phyloP scores from a whole-genome alignment of 2,329 filamentous ascomycete species.

The Fusarium nelsonii region DNA sequence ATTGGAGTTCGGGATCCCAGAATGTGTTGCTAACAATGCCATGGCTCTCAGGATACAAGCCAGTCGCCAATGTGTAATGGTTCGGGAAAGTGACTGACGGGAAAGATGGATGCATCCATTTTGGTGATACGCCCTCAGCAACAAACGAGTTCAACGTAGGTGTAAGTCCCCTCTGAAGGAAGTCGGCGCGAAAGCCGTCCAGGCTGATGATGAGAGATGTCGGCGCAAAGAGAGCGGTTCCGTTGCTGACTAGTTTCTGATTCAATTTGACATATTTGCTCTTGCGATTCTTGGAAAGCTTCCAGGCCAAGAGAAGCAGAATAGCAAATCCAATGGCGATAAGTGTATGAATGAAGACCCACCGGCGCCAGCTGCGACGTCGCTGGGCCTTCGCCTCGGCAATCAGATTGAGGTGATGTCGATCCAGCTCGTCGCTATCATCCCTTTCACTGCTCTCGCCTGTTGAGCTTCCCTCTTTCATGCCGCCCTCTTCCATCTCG shows the following conservation, averaged over 20 bases:
- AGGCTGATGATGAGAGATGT: slow-evolving; percentile 95
- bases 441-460: slow-evolving; percentile 72
- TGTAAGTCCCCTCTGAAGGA: slow-evolving; percentile 84
- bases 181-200: slow-evolving; percentile 96
- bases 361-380: slow-evolving; percentile 65
- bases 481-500: slow-evolving; percentile 86
- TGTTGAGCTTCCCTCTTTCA: slow-evolving; percentile 74
- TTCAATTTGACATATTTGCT: slow-evolving; percentile 46
- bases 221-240: slow-evolving; percentile 87
- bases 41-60: slow-evolving; percentile 91
- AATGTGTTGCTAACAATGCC: slow-evolving; percentile 95
- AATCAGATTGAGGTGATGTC: slow-evolving; percentile 63
- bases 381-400: slow-evolving; percentile 62
- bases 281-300: slow-evolving; percentile 64
- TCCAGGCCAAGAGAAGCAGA: slow-evolving; percentile 69
- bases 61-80: slow-evolving; percentile 93
- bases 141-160: slow-evolving; percentile 84
- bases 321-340: slow-evolving; percentile 68
- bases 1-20: slow-evolving; percentile 82
- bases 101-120: slow-evolving; percentile 94
- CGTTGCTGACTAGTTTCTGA: slow-evolving; percentile 73
- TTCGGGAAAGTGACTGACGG: slow-evolving; percentile 97
- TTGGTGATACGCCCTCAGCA: slow-evolving; percentile 85
- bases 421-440: slow-evolving; percentile 69
- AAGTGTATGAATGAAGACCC: slow-evolving; percentile 65